Percentiles rank a stretch among this genome's conserved stretches.
phyloP scores from a whole-genome alignment of 768 basidiomycete genomes.

The Fomitopsis pulvina region DNA sequence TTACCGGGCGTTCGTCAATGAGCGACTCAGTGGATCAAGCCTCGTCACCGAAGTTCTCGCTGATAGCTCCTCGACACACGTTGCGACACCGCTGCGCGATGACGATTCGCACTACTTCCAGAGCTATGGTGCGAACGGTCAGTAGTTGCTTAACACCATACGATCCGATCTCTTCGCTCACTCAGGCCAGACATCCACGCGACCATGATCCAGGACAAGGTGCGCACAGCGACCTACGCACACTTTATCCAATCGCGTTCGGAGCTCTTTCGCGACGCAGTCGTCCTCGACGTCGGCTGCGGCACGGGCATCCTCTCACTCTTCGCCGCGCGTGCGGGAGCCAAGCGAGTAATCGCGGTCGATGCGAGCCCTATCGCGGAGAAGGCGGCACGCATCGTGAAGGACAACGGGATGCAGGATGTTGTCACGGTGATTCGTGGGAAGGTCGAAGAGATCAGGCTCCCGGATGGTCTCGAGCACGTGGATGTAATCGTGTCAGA shows the following conservation, averaged over 20 bases:
- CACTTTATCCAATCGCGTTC: conserved; percentile 85
- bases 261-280: conserved; percentile 69
- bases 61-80: conserved; percentile 23
- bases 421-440: conserved; percentile 84
- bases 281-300: conserved; percentile 94
- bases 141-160: conserved; percentile 4
- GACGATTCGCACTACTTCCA: conserved; percentile 94
- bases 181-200: conserved; percentile 87
- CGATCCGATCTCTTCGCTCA: background rate
- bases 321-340: conserved; percentile 85
- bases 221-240: conserved; percentile 89
- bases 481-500: conserved; percentile 97
- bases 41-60: conserved; percentile 37
- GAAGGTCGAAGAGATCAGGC: conserved; percentile 80
- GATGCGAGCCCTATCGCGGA: conserved; percentile 74
- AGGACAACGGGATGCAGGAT: conserved; percentile 48
- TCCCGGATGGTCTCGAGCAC: conserved; percentile 64
- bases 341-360: conserved; percentile 84
- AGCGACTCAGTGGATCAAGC: conserved; percentile 41
- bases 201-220: conserved; percentile 94
- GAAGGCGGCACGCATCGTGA: conserved; percentile 43
- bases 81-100: conserved; percentile 43
- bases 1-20: conserved; percentile 51
- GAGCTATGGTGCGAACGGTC: conserved; percentile 85
- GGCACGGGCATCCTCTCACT: conserved; percentile 91